Evolutionary conservation across 2,329 filamentous ascomycete genomes (phyloP).

Genomic region (Daldinia sp.): DNA sequence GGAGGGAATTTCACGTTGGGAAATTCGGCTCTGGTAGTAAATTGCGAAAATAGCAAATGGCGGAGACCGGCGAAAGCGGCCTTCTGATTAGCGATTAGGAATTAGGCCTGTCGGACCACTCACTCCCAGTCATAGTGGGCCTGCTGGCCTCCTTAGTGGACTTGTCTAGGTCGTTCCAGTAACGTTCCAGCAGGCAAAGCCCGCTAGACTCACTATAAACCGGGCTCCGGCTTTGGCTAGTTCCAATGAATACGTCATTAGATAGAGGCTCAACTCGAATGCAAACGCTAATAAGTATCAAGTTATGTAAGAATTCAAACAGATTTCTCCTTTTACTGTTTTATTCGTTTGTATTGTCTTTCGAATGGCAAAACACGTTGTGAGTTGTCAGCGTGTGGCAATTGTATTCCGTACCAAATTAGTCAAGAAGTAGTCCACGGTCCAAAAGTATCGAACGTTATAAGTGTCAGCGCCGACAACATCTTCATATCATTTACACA

Average conservation of each 20-base stretch:
- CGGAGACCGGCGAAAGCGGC: constrained; percentile 40
- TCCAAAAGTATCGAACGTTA: neutral
- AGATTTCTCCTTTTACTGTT: neutral
- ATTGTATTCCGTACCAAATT: neutral
- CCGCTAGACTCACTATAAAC: constrained; percentile 17
- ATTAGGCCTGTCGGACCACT: constrained; percentile 24
- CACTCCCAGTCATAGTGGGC: constrained; percentile 2
- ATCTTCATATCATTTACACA: neutral
- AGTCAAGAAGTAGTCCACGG: neutral
- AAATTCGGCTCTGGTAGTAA: constrained; percentile 31
- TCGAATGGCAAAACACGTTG: neutral
- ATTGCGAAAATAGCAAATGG: constrained; percentile 36
- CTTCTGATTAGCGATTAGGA: constrained; percentile 20
- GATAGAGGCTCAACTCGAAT: constrained; percentile 1
- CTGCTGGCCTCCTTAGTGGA: neutral
- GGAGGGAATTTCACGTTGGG: constrained; percentile 40
- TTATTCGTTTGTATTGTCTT: neutral
- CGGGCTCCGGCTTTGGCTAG: constrained; percentile 3
- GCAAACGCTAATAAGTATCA: neutral
- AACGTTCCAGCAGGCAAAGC: neutral
- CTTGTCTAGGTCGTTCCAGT: neutral
- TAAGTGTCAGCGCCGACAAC: neutral
- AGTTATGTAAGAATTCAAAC: neutral
- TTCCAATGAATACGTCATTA: constrained; percentile 17
- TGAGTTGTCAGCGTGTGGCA: neutral